Evolutionary conservation across 257 asterid species (phyloP).

Genomic region (Vinca minor): DNA sequence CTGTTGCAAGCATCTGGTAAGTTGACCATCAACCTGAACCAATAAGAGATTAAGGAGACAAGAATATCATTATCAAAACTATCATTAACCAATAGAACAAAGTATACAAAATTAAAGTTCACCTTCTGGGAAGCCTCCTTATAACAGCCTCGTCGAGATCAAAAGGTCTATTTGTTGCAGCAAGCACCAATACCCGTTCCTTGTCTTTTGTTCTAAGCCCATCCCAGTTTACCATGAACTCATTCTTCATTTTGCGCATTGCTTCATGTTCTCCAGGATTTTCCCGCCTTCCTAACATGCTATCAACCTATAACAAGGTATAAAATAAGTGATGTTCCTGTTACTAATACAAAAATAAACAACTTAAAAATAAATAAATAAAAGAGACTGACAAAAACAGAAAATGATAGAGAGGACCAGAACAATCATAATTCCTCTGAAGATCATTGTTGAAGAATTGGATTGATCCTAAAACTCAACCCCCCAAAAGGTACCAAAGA

Average conservation of each 20-base stretch:
- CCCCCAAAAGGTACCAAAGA: too few relatives aligned
- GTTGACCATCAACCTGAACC: conserved; percentile 76
- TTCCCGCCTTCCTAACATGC: conserved; percentile 93
- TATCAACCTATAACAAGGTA: conserved; percentile 52
- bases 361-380: too few relatives aligned
- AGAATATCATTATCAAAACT: too few relatives aligned
- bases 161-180: conserved; percentile 95
- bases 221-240: conserved; percentile 97
- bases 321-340: not conserved
- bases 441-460: not conserved
- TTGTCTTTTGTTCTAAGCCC: conserved; percentile 88
- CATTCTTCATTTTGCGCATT: conserved; percentile 98
- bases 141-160: conserved; percentile 97
- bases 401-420: not conserved
- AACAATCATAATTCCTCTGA: not conserved
- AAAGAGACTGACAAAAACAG: not conserved
- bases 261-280: conserved; percentile 92
- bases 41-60: not conserved
- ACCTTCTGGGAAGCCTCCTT: conserved; percentile 89
- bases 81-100: too few relatives aligned
- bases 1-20: conserved; percentile 90
- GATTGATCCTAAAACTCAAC: too few relatives aligned
- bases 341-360: too few relatives aligned
- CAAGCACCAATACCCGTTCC: conserved; percentile 86
- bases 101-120: too few relatives aligned